Percentiles rank a stretch among this genome's conserved stretches.
phyloP scores from a whole-genome alignment of 495 filamentous ascomycete species.

The Aspergillus haitiensis region DNA sequence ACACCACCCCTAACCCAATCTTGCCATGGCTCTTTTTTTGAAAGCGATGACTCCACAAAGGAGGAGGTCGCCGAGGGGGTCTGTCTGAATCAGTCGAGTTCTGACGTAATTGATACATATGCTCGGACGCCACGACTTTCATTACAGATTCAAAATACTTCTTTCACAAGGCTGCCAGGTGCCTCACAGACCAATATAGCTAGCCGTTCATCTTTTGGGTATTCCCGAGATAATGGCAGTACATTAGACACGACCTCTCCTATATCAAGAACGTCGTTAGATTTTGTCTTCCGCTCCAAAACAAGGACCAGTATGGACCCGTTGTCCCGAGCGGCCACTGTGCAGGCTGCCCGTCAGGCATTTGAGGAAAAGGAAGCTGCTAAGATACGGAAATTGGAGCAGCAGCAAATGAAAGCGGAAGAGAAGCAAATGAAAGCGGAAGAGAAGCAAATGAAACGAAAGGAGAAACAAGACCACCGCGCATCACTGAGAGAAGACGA shows the following conservation, averaged over 20 bases:
- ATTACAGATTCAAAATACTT: slow-evolving; percentile 50
- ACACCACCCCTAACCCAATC: slow-evolving; percentile 57
- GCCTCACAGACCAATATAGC: slow-evolving; percentile 56
- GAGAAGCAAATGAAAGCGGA: slow-evolving; percentile 44
- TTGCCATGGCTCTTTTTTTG: slow-evolving; percentile 48
- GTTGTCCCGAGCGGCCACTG: slow-evolving; percentile 51
- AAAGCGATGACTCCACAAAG: slow-evolving; percentile 47
- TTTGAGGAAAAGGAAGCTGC: slow-evolving; percentile 61
- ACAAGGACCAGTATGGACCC: slow-evolving; percentile 51
- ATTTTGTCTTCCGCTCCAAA: slow-evolving; percentile 55
- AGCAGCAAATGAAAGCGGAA: slow-evolving; percentile 54
- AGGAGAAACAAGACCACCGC: slow-evolving; percentile 32
- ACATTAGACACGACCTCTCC: slow-evolving; percentile 49
- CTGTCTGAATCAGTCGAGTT: slow-evolving; percentile 20
- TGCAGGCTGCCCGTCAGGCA: slow-evolving; percentile 55
- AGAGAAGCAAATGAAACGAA: slow-evolving; percentile 42
- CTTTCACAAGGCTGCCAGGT: slow-evolving; percentile 46
- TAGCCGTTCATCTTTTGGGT: slow-evolving; percentile 50
- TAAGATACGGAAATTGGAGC: slow-evolving; percentile 55
- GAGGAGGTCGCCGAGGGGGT: slow-evolving; percentile 33
- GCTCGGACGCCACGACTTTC: slow-evolving; percentile 39
- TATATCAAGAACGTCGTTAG: slow-evolving; percentile 55
- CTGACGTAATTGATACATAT: slow-evolving; percentile 33
- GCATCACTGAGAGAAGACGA: slow-evolving; percentile 26
- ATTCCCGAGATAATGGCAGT: slow-evolving; percentile 46